phyloP scores from a whole-genome alignment of 1,284 basidiomycete species.

The Cryptococcus amylolentus region DNA sequence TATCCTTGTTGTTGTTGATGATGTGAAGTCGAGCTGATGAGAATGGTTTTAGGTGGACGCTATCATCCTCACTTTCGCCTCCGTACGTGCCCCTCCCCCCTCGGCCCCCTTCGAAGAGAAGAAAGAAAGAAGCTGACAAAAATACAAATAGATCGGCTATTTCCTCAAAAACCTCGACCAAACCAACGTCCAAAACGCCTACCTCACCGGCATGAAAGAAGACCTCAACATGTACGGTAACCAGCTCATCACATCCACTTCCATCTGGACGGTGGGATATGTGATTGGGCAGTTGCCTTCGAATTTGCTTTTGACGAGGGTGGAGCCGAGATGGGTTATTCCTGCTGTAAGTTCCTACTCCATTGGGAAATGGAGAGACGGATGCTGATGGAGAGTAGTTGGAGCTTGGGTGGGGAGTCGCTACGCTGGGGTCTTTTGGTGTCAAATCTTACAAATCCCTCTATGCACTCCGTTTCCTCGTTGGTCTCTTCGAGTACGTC shows the following conservation, averaged over 20 bases:
- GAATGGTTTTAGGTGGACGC: constrained; percentile 42
- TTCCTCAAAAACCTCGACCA: constrained; percentile 40
- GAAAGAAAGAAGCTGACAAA: background rate
- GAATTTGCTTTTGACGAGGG: constrained; percentile 37
- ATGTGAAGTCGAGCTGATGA: background rate
- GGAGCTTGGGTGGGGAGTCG: constrained; percentile 41
- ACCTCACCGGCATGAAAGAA: constrained; percentile 63
- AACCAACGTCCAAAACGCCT: constrained; percentile 37
- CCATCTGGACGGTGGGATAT: constrained; percentile 42
- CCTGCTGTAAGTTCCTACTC: constrained; percentile 13
- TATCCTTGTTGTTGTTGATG: too few species aligned
- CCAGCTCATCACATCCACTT: constrained; percentile 32
- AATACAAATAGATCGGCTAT: constrained; percentile 27
- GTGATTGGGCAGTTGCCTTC: constrained; percentile 40
- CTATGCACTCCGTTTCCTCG: constrained; percentile 35
- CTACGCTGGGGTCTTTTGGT: constrained; percentile 34
- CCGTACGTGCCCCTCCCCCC: constrained; percentile 11
- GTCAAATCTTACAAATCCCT: constrained; percentile 25
- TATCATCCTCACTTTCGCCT: background rate
- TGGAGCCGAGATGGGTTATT: constrained; percentile 39
- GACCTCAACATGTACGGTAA: constrained; percentile 49
- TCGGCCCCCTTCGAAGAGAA: background rate
- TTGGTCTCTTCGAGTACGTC: constrained; percentile 34
- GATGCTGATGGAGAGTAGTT: constrained; percentile 14
- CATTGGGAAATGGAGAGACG: background rate